These are phyloP conservation scores for Crotalaria pallida DNA, from an alignment of 306 rosid genomes.

Conservation along the genomic window DNA sequence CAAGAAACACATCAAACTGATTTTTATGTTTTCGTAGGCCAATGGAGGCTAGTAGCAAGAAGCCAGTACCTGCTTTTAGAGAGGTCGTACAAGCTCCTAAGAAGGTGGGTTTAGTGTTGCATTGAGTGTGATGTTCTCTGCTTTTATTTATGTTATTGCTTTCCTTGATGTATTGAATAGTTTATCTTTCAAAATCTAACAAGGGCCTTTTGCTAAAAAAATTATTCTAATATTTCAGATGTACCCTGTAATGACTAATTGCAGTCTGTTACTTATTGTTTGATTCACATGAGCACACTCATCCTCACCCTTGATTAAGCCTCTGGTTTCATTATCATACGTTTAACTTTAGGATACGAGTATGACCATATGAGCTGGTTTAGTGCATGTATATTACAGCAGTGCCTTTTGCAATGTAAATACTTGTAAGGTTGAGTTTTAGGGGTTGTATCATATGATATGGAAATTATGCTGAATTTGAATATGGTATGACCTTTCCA, in stretches of 20 bases:
- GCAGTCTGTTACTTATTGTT: conserved; percentile 1
- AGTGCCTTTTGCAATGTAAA: background rate
- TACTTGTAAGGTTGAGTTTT: background rate
- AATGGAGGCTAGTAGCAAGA: conserved; percentile 77
- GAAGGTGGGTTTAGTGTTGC: conserved; percentile 36
- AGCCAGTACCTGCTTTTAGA: conserved; percentile 66
- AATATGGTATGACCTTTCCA: background rate
- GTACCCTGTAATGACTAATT: background rate
- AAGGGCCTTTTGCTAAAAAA: background rate
- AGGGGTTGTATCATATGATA: background rate
- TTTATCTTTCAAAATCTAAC: background rate
- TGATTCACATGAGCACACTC: background rate
- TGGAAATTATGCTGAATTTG: background rate
- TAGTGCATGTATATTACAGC: background rate
- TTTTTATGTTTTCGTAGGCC: conserved; percentile 53
- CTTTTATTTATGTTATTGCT: background rate
- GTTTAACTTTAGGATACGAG: conserved; percentile 8
- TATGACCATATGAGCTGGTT: background rate
- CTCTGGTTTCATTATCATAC: background rate
- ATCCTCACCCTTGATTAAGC: background rate
- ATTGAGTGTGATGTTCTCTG: background rate
- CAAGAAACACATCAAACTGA: background rate
- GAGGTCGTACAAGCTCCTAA: conserved; percentile 79
- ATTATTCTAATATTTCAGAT: background rate
- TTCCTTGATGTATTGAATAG: background rate